Evolutionary conservation across 768 basidiomycete species (phyloP).

Genomic region (Tulasnella sp.): DNA sequence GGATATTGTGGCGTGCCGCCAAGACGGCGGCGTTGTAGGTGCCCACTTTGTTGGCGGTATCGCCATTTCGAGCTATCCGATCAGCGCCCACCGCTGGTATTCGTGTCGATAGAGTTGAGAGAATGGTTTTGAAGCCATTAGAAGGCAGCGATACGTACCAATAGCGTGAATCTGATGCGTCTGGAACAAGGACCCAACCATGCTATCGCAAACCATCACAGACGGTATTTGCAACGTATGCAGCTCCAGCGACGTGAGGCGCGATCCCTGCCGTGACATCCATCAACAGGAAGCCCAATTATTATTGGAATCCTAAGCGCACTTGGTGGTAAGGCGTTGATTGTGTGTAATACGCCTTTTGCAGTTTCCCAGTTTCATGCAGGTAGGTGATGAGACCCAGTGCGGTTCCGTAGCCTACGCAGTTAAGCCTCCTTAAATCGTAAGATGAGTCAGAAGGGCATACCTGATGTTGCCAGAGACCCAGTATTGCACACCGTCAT

Average conservation of each 20-base stretch:
- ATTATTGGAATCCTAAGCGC: not conserved
- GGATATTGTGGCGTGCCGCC: constrained; percentile 73
- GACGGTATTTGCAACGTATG: constrained; percentile 73
- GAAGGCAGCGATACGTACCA: constrained; percentile 33
- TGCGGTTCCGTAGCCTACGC: constrained; percentile 80
- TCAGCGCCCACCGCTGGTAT: constrained; percentile 70
- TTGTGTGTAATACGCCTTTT: constrained; percentile 84
- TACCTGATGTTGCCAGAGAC: constrained; percentile 75
- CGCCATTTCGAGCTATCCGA: constrained; percentile 81
- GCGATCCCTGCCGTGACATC: constrained; percentile 19
- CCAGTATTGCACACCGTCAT: constrained; percentile 98
- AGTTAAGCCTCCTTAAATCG: not conserved
- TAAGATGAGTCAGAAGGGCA: not conserved
- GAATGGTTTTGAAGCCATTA: constrained; percentile 22
- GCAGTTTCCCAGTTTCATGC: constrained; percentile 61
- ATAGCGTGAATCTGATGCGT: constrained; percentile 73
- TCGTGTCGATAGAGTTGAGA: constrained; percentile 16
- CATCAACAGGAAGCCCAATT: constrained; percentile 6
- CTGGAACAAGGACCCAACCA: constrained; percentile 92
- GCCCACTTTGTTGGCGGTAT: constrained; percentile 86
- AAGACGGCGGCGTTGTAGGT: constrained; percentile 95
- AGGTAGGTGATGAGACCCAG: constrained; percentile 87
- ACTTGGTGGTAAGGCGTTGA: constrained; percentile 93
- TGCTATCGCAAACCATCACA: constrained; percentile 93
- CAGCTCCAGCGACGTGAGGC: constrained; percentile 82